Evolutionary conservation across 768 basidiomycete genomes (phyloP).

Genomic region (Amyloporia xantha): DNA sequence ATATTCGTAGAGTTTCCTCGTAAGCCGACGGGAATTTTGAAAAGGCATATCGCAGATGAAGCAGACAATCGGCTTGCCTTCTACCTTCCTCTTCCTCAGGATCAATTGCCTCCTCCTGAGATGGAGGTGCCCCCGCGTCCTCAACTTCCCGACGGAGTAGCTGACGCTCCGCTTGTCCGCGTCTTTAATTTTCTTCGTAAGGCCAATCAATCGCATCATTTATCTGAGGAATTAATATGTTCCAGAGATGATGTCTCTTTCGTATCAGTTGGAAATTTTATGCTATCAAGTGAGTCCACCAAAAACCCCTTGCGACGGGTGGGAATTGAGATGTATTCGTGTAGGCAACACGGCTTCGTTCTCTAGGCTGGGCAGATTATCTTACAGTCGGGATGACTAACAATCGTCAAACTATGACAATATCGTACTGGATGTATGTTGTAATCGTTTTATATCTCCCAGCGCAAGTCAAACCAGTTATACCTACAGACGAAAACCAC

Average conservation of each 20-base stretch:
- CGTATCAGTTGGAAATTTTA: slow-evolving; percentile 88
- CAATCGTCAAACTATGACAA: slow-evolving; percentile 58
- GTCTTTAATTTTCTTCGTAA: slow-evolving; percentile 85
- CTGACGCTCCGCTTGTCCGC: slow-evolving; percentile 81
- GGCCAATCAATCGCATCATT: slow-evolving; percentile 22
- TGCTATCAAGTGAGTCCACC: slow-evolving; percentile 55
- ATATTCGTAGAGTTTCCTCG: slow-evolving; percentile 60
- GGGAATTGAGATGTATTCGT: not conserved
- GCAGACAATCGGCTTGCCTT: slow-evolving; percentile 61
- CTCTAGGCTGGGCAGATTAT: slow-evolving; percentile 82
- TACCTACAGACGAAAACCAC: slow-evolving; percentile 33
- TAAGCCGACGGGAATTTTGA: slow-evolving; percentile 54
- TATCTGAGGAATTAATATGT: slow-evolving; percentile 7
- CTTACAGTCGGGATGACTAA: slow-evolving; percentile 64
- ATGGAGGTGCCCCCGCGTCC: slow-evolving; percentile 38
- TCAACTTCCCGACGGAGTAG: slow-evolving; percentile 50
- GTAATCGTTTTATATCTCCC: slow-evolving; percentile 3
- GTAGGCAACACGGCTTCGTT: slow-evolving; percentile 67
- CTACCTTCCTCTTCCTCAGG: slow-evolving; percentile 47
- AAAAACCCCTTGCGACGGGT: not conserved
- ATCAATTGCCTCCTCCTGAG: slow-evolving; percentile 34
- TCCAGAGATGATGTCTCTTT: slow-evolving; percentile 83
- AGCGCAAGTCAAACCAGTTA: not conserved
- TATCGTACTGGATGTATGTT: slow-evolving; percentile 89
- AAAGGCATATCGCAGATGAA: slow-evolving; percentile 64